Conservation (phyloP, 2,329 filamentous ascomycete species). For the Didymella keratinophila region DNA sequence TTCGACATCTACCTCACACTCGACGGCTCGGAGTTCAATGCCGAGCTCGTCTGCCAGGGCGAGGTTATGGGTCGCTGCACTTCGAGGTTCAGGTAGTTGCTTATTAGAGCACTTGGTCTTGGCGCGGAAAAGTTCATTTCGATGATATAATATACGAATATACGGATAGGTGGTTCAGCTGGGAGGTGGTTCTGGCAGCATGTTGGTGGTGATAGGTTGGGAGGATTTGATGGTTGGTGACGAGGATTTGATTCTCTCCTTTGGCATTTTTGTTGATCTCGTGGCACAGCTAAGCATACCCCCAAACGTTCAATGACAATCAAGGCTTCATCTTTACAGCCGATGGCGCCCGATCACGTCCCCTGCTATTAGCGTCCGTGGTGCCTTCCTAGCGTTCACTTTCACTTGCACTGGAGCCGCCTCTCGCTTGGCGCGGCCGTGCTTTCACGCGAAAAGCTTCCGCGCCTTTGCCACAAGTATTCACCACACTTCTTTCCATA, state of each 20-base stretch:
- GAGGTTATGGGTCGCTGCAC: constrained; percentile 98
- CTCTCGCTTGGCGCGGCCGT: too few relatives aligned
- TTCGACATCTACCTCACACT: constrained; percentile 82
- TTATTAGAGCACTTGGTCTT: not conserved
- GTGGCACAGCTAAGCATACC: constrained; percentile 14
- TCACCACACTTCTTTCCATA: too few relatives aligned
- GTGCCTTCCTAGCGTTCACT: too few relatives aligned
- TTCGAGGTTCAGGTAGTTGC: constrained; percentile 75
- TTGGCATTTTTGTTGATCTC: constrained; percentile 13
- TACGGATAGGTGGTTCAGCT: constrained; percentile 3
- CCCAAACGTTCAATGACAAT: constrained; percentile 18
- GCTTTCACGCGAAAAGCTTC: too few relatives aligned
- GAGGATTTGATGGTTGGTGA: not conserved
- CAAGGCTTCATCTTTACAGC: constrained; percentile 8
- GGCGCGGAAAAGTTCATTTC: constrained; percentile 9
- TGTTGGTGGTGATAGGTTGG: not conserved
- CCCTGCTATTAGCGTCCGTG: too few relatives aligned
- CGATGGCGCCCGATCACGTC: too few relatives aligned
- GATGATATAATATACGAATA: constrained; percentile 11
- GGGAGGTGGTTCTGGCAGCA: too few relatives aligned
- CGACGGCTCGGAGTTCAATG: constrained; percentile 97
- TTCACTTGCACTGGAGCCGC: too few relatives aligned
- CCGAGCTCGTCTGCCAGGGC: constrained; percentile 97
- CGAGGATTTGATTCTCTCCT: constrained; percentile 8
- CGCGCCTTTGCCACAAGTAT: too few relatives aligned